Percentiles rank a stretch among this genome's conserved stretches.
Conservation (phyloP, 1,139 yeast species). For the Saccharomycopsis hybrid region DNA sequence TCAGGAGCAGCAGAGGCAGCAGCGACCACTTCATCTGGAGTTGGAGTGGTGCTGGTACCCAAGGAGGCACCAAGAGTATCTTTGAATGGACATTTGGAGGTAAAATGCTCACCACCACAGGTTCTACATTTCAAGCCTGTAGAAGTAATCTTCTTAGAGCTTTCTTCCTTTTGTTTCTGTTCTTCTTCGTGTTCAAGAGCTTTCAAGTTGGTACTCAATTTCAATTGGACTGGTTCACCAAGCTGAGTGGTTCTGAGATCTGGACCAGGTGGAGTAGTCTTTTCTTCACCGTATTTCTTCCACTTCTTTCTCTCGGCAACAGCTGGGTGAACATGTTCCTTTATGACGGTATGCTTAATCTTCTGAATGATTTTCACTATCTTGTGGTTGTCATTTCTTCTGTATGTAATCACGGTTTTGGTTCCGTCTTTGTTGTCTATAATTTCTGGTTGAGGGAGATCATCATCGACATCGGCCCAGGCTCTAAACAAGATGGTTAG, state of each 20-base stretch:
- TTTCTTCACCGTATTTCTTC: constrained; percentile 81
- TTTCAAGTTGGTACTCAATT: constrained; percentile 68
- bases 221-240: constrained; percentile 73
- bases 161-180: constrained; percentile 52
- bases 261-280: constrained; percentile 74
- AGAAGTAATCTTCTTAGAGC: constrained; percentile 41
- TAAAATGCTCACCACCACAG: constrained; percentile 93
- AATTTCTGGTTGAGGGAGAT: constrained; percentile 60
- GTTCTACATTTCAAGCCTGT: constrained; percentile 67
- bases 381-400: constrained; percentile 72
- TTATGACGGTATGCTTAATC: constrained; percentile 68
- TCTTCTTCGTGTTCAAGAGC: constrained; percentile 56
- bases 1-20: constrained; percentile 26
- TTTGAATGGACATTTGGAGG: constrained; percentile 93
- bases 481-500: no score
- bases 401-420: constrained; percentile 76
- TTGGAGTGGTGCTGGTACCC: constrained; percentile 30
- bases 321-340: constrained; percentile 73
- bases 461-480: constrained; percentile 65
- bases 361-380: constrained; percentile 84
- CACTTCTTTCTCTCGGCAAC: constrained; percentile 70
- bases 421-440: constrained; percentile 82
- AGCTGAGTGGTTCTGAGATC: constrained; percentile 83
- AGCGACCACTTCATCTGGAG: constrained; percentile 21
- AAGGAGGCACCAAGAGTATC: constrained; percentile 59